phyloP scores from a whole-genome alignment of 495 filamentous ascomycete genomes.

The Alectoria sarmentosa region DNA sequence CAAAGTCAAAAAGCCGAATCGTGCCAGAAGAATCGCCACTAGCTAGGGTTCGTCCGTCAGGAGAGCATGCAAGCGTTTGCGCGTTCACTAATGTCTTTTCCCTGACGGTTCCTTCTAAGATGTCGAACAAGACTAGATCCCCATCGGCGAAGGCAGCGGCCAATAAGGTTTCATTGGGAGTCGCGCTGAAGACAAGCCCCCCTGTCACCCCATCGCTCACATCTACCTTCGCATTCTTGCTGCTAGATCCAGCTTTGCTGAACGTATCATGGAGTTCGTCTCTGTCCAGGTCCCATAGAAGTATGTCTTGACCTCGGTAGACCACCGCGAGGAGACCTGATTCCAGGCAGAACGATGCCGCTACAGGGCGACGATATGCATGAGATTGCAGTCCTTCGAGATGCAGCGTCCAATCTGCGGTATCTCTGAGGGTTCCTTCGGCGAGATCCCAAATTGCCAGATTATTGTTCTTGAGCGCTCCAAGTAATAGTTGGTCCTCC shows the following conservation, averaged over 20 bases:
- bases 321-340: conserved; percentile 27
- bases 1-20: conserved; percentile 34
- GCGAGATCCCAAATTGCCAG: conserved; percentile 28
- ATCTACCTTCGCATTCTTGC: neutral
- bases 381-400: conserved; percentile 15
- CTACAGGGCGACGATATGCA: conserved; percentile 20
- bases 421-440: conserved; percentile 13
- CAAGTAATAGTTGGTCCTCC: conserved; percentile 24
- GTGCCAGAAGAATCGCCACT: conserved; percentile 26
- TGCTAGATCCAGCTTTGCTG: conserved; percentile 12
- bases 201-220: conserved; percentile 5
- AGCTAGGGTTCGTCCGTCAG: conserved; percentile 31
- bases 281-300: conserved; percentile 28
- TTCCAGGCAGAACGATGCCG: conserved; percentile 20
- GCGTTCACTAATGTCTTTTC: conserved; percentile 20
- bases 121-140: conserved; percentile 17
- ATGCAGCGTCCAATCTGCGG: conserved; percentile 24
- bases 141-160: conserved; percentile 31
- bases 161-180: conserved; percentile 25
- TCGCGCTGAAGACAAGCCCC: conserved; percentile 31
- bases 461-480: conserved; percentile 21
- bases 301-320: conserved; percentile 28
- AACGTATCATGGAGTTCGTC: conserved; percentile 23
- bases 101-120: conserved; percentile 5
- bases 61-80: conserved; percentile 26